Conservation (phyloP, 2,329 filamentous ascomycete species). For the Fusarium compactum region DNA sequence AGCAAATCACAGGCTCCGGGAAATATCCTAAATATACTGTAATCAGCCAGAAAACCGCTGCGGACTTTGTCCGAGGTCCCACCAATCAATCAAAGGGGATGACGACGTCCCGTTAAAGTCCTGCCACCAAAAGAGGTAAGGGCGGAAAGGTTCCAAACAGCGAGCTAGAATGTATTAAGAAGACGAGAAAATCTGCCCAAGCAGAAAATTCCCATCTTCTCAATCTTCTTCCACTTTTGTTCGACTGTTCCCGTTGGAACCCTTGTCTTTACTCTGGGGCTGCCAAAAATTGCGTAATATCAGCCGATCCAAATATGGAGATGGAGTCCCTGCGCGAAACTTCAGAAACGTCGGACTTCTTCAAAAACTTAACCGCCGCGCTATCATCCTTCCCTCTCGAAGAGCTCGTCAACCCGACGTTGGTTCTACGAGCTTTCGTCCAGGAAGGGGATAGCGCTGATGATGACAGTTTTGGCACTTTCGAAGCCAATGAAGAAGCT, state of each 20-base stretch:
- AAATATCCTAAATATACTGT: neutral
- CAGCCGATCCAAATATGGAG: neutral
- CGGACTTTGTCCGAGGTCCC: neutral
- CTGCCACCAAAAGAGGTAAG: neutral
- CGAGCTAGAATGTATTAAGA: neutral
- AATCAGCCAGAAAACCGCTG: neutral
- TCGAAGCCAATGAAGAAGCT: neutral
- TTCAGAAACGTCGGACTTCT: neutral
- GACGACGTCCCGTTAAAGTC: neutral
- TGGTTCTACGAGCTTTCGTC: neutral
- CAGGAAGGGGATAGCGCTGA: constrained; percentile 4
- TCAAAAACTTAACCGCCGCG: neutral
- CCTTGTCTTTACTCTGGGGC: neutral
- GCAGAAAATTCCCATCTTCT: neutral
- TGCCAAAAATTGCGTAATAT: neutral
- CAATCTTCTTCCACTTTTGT: neutral
- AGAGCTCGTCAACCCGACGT: neutral
- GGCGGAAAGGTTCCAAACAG: neutral
- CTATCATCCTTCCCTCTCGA: neutral
- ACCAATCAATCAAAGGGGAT: neutral
- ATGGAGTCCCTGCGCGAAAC: neutral
- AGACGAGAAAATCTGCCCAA: neutral
- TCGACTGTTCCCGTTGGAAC: neutral
- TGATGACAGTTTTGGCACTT: neutral
- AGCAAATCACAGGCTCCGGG: neutral